Evolutionary conservation across 257 asterid species (phyloP).

Genomic region (Solanum sitiens): DNA sequence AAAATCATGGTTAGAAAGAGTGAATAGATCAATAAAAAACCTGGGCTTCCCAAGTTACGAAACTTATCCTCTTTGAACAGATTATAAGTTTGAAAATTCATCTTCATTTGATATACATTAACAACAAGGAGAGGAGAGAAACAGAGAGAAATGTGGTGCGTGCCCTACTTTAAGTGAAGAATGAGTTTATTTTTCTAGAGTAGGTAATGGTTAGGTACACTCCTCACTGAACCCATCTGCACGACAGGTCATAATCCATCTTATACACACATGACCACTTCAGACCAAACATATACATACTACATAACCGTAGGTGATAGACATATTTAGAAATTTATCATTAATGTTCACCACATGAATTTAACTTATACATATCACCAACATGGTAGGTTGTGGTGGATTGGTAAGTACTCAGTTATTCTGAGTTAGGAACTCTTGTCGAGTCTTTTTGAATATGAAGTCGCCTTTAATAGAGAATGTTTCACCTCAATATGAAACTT

Average conservation of each 20-base stretch:
- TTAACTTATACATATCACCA: too few species aligned
- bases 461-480: too few species aligned
- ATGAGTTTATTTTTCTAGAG: not conserved
- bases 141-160: not conserved
- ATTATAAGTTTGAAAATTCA: not conserved
- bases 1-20: not conserved
- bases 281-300: not conserved
- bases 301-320: not conserved
- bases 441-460: fast-evolving
- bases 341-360: too few species aligned
- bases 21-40: conserved; percentile 1
- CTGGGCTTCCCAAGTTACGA: not conserved
- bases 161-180: not conserved
- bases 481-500: too few species aligned
- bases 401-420: too few species aligned
- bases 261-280: not conserved
- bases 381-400: too few species aligned
- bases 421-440: fast-evolving
- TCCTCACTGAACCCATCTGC: not conserved
- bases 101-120: not conserved
- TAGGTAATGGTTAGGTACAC: not conserved
- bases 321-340: not conserved
- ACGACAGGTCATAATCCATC: not conserved
- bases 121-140: not conserved
- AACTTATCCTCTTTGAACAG: not conserved